Conservation (phyloP, 495 filamentous ascomycete species). For the Penicillium desertorum region DNA sequence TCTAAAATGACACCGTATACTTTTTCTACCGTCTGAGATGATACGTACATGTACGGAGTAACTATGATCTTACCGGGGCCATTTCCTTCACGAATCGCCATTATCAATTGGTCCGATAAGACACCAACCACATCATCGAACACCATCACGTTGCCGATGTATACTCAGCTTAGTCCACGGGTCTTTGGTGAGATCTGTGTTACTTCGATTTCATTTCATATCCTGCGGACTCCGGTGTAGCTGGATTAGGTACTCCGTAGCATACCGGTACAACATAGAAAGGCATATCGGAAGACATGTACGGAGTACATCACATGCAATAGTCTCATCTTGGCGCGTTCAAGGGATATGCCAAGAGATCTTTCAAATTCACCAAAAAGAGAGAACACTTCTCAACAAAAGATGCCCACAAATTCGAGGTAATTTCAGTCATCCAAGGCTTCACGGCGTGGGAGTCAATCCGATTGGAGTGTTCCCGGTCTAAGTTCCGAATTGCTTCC, state of each 20-base stretch:
- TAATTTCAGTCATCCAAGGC: conserved; percentile 8
- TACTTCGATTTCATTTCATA: neutral
- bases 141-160: conserved; percentile 32
- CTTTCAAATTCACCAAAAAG: conserved; percentile 5
- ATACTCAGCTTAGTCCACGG: neutral
- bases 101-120: conserved; percentile 37
- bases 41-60: neutral
- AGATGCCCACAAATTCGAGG: conserved; percentile 10
- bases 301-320: neutral
- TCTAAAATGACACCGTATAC: neutral
- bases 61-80: no score
- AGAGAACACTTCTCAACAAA: neutral
- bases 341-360: conserved; percentile 13
- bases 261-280: no score
- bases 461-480: neutral
- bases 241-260: neutral
- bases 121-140: conserved; percentile 35
- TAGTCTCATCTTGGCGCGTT: conserved; percentile 12
- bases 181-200: neutral
- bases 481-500: neutral
- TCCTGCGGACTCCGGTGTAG: neutral
- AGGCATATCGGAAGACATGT: neutral
- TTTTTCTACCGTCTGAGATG: conserved; percentile 1
- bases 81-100: conserved; percentile 27
- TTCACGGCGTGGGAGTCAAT: neutral